Conservation (phyloP, 202 grass and related monocot species). For the Zoysia matrella region DNA sequence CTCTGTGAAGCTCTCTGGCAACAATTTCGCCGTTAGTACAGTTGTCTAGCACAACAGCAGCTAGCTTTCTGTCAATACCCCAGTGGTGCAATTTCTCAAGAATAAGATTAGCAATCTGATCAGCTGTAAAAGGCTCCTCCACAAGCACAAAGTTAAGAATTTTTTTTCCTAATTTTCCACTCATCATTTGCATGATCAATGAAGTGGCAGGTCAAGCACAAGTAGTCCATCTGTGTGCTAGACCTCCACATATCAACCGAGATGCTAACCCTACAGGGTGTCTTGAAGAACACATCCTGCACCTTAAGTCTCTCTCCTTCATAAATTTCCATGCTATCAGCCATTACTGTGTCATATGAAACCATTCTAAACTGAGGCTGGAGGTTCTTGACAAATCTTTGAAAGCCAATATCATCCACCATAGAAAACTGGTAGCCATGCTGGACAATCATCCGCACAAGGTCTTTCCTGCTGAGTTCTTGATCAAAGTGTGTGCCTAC, state of each 20-base stretch:
- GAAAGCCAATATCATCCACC: constrained; percentile 87
- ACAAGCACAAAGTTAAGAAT: constrained; percentile 88
- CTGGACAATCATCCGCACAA: constrained; percentile 87
- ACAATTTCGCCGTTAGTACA: constrained; percentile 66
- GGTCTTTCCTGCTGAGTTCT: constrained; percentile 75
- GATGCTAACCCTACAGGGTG: constrained; percentile 69
- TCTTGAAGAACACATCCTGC: constrained; percentile 64
- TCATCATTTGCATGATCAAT: constrained; percentile 75
- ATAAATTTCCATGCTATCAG: constrained; percentile 96
- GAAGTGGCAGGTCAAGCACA: constrained; percentile 93
- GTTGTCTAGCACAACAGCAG: constrained; percentile 77
- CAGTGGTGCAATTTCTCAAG: constrained; percentile 78
- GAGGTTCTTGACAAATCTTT: constrained; percentile 85
- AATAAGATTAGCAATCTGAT: constrained; percentile 68
- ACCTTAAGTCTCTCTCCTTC: constrained; percentile 71
- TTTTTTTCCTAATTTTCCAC: constrained; percentile 91
- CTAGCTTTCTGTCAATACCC: constrained; percentile 80
- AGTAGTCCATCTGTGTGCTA: constrained; percentile 63
- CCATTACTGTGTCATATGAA: constrained; percentile 71
- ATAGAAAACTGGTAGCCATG: constrained; percentile 95
- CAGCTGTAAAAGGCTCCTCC: constrained; percentile 54
- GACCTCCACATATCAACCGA: constrained; percentile 94
- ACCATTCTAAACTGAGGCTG: constrained; percentile 93
- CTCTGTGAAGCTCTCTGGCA: constrained; percentile 69
- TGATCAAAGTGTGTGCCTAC: constrained; percentile 75